Evolutionary conservation across 805 yeast genomes (phyloP), one percentile per base, ranked within the genome.

Genomic region (Ogataea paraovalis): DNA sequence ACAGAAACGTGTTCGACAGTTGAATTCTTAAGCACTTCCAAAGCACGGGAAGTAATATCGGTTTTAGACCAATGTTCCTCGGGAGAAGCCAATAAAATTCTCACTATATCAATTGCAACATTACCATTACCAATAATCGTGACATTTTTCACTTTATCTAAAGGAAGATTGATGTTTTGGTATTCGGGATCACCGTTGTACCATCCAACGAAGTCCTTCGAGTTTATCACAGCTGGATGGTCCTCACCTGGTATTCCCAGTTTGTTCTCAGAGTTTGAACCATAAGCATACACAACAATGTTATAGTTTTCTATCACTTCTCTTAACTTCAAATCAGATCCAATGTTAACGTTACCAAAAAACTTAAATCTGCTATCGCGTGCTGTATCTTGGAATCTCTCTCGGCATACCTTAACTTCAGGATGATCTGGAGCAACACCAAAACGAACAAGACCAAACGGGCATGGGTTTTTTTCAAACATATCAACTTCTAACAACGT

Each of bases 381-480:
- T 55, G 61, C 47, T 14, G 70, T 70, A 20, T 83, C 82, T 9
- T 74, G 76, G 61, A 94, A 85, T 44, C 90, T 82, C 18, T 85
- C 85, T 63, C 83, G 74, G 71, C 94, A 86, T 50, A 82, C 82
- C 64, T 91, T 92, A 28, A 94, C 98, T 59, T 94, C 98, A 0
- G 97, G 96, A 66, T 94, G 97, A 67, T 94, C 99, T 2, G 99
- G 99, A 0, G 99, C 97, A n/a, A 94, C 98, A 1, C 99, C 99
- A 62, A 79, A 91, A 32, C 99, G 69, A 38, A 91, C 82, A 30
- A 94, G 73, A 0, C 99, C 99, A 69, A 77, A 92, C 0, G 99
- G 99, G 6, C 90, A 83, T 0, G 97, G 96, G 22, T 83, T 69
- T 52, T 80, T 76, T 60, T 94, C 99, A 70, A 82, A 90, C 65